A percentile compares a stretch with the other conserved stretches of the same genome.
These are phyloP conservation scores for Colletotrichum truncatum DNA, from an alignment of 2,329 filamentous ascomycete genomes.

Conservation along the genomic window DNA sequence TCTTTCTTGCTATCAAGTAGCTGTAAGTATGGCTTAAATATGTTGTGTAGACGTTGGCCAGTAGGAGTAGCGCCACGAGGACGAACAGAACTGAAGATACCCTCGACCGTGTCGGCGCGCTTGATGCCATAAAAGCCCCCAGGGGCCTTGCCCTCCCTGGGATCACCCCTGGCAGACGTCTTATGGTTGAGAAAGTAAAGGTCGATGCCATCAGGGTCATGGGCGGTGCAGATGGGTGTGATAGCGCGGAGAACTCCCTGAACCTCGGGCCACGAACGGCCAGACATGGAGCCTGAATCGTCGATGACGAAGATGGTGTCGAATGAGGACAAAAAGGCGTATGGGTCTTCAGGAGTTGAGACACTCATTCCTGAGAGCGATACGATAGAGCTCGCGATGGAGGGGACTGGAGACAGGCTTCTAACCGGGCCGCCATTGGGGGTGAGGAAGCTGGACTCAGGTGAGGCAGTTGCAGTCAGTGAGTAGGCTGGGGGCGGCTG, in stretches of 20 bases:
- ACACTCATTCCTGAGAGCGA: conserved; percentile 38
- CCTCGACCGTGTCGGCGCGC: conserved; percentile 63
- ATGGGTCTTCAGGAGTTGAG: conserved; percentile 68
- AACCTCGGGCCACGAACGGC: conserved; percentile 80
- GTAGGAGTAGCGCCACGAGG: conserved; percentile 79
- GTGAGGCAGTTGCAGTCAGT: not conserved
- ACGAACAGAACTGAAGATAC: conserved; percentile 74
- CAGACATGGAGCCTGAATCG: conserved; percentile 88
- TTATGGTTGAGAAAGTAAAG: conserved; percentile 87
- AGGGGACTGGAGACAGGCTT: conserved; percentile 33
- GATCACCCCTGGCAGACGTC: conserved; percentile 46
- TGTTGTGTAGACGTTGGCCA: conserved; percentile 73
- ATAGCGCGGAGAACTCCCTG: conserved; percentile 75
- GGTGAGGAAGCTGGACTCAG: conserved; percentile 14
- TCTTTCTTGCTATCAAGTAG: conserved; percentile 49
- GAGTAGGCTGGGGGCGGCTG: conserved; percentile 48
- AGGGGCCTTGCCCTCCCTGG: conserved; percentile 42
- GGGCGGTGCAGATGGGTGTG: conserved; percentile 80
- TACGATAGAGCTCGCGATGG: conserved; percentile 20
- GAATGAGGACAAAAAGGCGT: conserved; percentile 80
- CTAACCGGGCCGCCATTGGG: conserved; percentile 10
- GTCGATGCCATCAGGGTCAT: conserved; percentile 88
- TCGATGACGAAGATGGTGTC: conserved; percentile 93
- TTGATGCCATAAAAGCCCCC: conserved; percentile 73
- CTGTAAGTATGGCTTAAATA: conserved; percentile 77